Evolutionary conservation across 345 rosid species (phyloP), one percentile per base, ranked within the genome.

Genomic region (Schrenkiella parvula): DNA sequence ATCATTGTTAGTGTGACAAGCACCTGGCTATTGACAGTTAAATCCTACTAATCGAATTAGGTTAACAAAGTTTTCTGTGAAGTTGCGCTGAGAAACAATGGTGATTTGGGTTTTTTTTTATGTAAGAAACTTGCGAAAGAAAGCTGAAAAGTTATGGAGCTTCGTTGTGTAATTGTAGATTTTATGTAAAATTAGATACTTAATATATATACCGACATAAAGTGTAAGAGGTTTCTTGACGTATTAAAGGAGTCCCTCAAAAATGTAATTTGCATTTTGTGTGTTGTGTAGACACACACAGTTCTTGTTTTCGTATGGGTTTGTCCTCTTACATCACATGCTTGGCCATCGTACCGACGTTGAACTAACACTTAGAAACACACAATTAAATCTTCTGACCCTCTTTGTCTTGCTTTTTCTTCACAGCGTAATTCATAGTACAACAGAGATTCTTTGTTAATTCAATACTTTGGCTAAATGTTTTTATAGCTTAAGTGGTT

Each of bases 201-300:
- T 4, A n/a, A n/a, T 35, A 64, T 73, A 62, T 54, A 64, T 55
- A 64, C 47, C 57, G 13, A 29, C 37, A 26, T 18, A 55, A 46
- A 11, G 17, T 9, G 15, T 18, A 17, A 55, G 28, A 54, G 48
- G 47, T 53, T 43, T 10, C 71, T 48, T 73, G 70, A 54, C 71
- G 71, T 73, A 22, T 44, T 8, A 34, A 39, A 54, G 6, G 47
- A 35, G 14, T 23, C 8, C 21, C 18, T 55, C 8, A 18, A 57
- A 65, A 73, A 65, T 73, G 77, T 73, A 56, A 5, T 10, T 46
- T 73, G 71, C 77, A 73, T 64, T 65, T 46, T 65, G 64, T 72
- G 31, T 34, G 39, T 25, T 55, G 65, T 18, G 46, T 32, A 31
- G 64, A 44, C 64, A 60, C 68, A 72, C 65, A 73, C 32, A 56